Evolutionary conservation across 2,329 filamentous ascomycete genomes (phyloP), one percentile per base, ranked within the genome.

Genomic region (Epichloe sp.): DNA sequence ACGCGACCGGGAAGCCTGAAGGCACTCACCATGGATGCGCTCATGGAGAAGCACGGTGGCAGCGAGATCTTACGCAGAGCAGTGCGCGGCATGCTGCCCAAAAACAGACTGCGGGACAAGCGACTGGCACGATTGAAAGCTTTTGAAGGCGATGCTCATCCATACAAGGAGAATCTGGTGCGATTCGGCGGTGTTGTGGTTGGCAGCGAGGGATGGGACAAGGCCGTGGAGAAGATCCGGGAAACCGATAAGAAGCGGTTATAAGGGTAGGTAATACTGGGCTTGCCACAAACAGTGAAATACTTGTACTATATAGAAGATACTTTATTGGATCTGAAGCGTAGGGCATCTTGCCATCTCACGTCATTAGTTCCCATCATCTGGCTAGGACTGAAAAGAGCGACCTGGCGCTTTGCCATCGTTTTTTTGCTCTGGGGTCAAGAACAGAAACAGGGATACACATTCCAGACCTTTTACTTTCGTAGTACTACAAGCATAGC

Each of bases 1-100:
- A 97, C 93, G 23, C 79, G 88, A 12, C 93, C 93, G 0, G 93
- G 93, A 51, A 86, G 81, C 61, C 75, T 98, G 61, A 86, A 86
- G 72, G 78, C 82, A 62, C 86, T 98, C 66, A 95, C 84, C 52
- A 95, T 98, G 91, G 91, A 97, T 64, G 80, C 82, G 59, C 80
- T 98, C 75, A 93, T 96, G 77, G 84, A 80, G 62, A 96, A 96
- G 76, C 86, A 88, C 74, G 93, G 93, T 57, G 93, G 93, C 47
- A 84, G 85, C 38, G 93, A 98, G 76, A 83, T 98, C 38, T 70
- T 98, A 65, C 78, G 88, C 62, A 86, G 89, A 68, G 93, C 94
- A 1, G 94, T 98, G 41, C 85, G 86, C 64, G 94, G 94, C 47
- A 98, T 98, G 93, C 70, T 98, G 69, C 93, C 93, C 50, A 98